Conservation (phyloP, 1,284 basidiomycete species). For the Pterula multifida region DNA sequence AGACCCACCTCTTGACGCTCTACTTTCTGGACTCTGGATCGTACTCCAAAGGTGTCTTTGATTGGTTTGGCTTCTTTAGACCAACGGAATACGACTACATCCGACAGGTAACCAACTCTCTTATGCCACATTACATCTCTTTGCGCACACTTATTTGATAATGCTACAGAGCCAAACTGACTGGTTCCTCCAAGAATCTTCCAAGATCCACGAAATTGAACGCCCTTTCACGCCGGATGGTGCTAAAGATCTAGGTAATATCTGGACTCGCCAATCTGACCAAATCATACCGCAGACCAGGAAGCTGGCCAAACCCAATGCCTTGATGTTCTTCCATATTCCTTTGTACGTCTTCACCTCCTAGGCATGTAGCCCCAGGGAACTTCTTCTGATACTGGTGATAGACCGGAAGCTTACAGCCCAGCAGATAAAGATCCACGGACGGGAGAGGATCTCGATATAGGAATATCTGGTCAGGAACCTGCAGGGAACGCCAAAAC, state of each 20-base stretch:
- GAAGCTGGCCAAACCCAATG: constrained; percentile 79
- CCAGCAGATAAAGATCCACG: constrained; percentile 44
- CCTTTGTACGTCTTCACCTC: constrained; percentile 52
- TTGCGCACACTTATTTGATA: neutral
- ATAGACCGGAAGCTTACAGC: constrained; percentile 53
- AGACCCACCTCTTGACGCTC: constrained; percentile 75
- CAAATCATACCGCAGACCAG: constrained; percentile 39
- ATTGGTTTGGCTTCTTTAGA: constrained; percentile 48
- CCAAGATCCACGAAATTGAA: constrained; percentile 56
- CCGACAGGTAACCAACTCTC: constrained; percentile 30
- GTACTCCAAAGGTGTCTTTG: constrained; percentile 47
- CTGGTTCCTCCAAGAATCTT: constrained; percentile 80
- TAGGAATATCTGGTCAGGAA: constrained; percentile 55
- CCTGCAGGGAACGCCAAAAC: constrained; percentile 51
- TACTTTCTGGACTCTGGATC: constrained; percentile 91
- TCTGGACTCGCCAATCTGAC: constrained; percentile 44
- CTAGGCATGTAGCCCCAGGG: no score
- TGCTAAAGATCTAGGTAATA: constrained; percentile 48
- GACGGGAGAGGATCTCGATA: constrained; percentile 48
- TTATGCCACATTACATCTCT: neutral
- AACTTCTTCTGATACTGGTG: constrained; percentile 5
- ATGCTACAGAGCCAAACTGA: constrained; percentile 56
- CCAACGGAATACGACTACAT: constrained; percentile 77
- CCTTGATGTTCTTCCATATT: constrained; percentile 93
- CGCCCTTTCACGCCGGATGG: constrained; percentile 74